Percentiles rank a stretch among this genome's conserved stretches.
phyloP scores from a whole-genome alignment of 73 alveolate genomes.

The Uronychia setigera region DNA sequence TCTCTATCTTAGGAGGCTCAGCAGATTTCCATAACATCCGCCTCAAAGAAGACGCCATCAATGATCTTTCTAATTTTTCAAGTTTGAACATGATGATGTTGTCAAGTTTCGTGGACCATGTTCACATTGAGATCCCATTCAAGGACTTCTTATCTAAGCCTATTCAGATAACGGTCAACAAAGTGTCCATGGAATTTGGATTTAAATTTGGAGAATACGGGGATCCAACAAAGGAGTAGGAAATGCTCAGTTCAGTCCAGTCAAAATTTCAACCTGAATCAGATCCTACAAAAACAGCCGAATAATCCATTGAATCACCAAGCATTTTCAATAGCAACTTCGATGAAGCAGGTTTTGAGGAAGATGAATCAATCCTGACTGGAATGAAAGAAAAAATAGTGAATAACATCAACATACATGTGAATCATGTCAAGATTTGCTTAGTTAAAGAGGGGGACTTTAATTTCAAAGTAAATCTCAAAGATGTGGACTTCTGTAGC shows the following conservation, averaged over 20 bases:
- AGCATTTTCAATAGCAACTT: no score
- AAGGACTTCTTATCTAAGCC: not conserved
- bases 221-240: not conserved
- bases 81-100: not conserved
- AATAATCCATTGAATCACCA: no score
- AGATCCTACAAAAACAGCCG: not conserved
- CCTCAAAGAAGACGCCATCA: constrained; percentile 1
- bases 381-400: not conserved
- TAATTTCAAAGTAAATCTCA: not conserved
- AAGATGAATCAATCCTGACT: not conserved
- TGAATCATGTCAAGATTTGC: not conserved
- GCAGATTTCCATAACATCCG: not conserved
- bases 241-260: not conserved
- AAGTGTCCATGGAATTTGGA: not conserved
- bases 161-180: not conserved
- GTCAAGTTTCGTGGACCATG: not conserved
- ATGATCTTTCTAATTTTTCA: not conserved
- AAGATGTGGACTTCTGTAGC: not conserved
- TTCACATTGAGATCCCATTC: not conserved
- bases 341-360: not conserved
- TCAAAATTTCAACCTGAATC: not conserved
- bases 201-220: not conserved
- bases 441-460: not conserved
- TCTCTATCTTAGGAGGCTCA: not conserved
- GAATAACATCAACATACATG: not conserved